Evolutionary conservation across 2,329 filamentous ascomycete genomes (phyloP), one percentile per base, ranked within the genome.

Genomic region (Didymella glomerata): DNA sequence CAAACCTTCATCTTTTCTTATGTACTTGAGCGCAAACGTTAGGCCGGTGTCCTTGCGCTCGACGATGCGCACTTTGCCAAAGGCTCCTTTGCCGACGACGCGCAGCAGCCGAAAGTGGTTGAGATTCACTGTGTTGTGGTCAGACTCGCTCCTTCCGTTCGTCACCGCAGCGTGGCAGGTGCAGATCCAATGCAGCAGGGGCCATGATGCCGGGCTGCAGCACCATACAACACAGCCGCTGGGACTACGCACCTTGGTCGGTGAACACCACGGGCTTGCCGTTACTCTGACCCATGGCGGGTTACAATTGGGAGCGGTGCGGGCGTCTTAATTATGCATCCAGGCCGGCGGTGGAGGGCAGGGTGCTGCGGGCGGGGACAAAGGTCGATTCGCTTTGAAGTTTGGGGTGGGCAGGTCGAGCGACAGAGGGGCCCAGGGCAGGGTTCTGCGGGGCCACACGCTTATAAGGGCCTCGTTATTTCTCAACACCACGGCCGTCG

Each of bases 31-130:
- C 44, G 95, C 95, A 79, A 99, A 99, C 2, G 93, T 94, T 71
- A 98, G 81, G 56, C 89, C 90, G 1, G 93, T 97, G 76, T 99
- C 95, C 80, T 98, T 98, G 68, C 93, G 88, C 84, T 99, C 95
- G 74, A 99, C 95, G 68, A 99, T 99, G 73, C 95, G 90, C 62
- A 99, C 95, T 81, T 99, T 99, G 73, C 95, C 95, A 82, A 99
- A 99, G 57, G 95, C 95, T 72, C 95, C 95, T 79, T 97, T 96
- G 67, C 95, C 95, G 68, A 99, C 95, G 64, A 99, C 95, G 75
- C 95, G 90, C 66, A 98, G 83, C 55, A 99, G 85, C 67, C 94
- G 91, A 79, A 99, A 99, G 80, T 99, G 95, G 75, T 97, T 97
- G 70, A 99, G 88, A 78, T 94, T 98, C 70, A 97, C 95, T 97